These are phyloP conservation scores for Cystobasidium sp. DNA, from an alignment of 1,284 basidiomycete genomes.

Conservation along the genomic window DNA sequence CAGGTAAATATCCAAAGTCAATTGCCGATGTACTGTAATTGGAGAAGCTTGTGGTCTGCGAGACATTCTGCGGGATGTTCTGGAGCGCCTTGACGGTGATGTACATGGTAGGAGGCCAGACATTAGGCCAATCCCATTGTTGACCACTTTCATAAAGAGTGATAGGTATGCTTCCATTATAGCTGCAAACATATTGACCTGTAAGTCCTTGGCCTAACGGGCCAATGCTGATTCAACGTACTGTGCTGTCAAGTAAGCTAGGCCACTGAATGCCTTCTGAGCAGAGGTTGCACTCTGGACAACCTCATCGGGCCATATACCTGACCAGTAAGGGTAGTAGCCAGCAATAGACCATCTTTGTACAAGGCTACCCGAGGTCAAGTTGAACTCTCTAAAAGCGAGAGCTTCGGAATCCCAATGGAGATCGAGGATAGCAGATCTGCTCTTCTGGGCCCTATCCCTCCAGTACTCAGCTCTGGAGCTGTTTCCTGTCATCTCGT, in stretches of 20 bases:
- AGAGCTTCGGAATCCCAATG: slow-evolving; percentile 80
- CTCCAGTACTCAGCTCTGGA: slow-evolving; percentile 48
- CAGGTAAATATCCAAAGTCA: slow-evolving; percentile 68
- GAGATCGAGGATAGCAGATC: slow-evolving; percentile 76
- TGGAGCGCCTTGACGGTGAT: slow-evolving; percentile 78
- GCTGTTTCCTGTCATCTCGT: slow-evolving; percentile 42
- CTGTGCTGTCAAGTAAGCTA: slow-evolving; percentile 65
- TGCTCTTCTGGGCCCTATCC: slow-evolving; percentile 63
- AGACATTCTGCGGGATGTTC: slow-evolving; percentile 70
- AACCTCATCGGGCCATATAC: slow-evolving; percentile 76
- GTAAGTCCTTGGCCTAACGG: neutral
- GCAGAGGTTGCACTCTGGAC: slow-evolving; percentile 60
- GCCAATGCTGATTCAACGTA: neutral
- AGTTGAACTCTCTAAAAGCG: slow-evolving; percentile 80
- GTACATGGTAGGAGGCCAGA: slow-evolving; percentile 72
- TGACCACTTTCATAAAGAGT: slow-evolving; percentile 76
- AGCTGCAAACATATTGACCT: slow-evolving; percentile 62
- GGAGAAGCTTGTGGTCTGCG: slow-evolving; percentile 62
- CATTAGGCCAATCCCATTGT: slow-evolving; percentile 69
- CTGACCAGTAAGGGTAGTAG: slow-evolving; percentile 85
- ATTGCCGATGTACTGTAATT: slow-evolving; percentile 61
- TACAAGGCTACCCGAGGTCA: slow-evolving; percentile 45
- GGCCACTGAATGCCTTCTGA: slow-evolving; percentile 71
- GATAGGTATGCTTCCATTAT: slow-evolving; percentile 77
- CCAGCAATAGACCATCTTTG: slow-evolving; percentile 58